Percentiles rank a stretch among this genome's conserved stretches.
These are phyloP conservation scores for Rhizopus sp. DNA, from an alignment of 371 early-diverging fungal genomes.

Conservation along the genomic window DNA sequence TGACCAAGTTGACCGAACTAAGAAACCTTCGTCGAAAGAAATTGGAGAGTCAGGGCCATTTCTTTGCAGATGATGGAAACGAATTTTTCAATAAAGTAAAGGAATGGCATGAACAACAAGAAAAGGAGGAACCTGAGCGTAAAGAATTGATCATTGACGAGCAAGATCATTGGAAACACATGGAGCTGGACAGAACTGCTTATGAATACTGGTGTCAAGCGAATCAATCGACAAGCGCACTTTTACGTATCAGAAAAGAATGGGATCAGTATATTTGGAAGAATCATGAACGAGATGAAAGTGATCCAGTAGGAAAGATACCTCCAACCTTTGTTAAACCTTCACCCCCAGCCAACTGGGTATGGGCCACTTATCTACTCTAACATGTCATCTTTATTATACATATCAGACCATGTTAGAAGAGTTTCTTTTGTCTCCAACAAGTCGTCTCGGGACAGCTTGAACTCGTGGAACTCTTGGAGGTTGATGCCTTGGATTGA, in stretches of 20 bases:
- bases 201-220: slow-evolving; percentile 48
- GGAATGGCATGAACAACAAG: slow-evolving; percentile 27
- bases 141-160: slow-evolving; percentile 21
- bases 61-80: slow-evolving; percentile 52
- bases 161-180: slow-evolving; percentile 33
- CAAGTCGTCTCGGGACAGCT: slow-evolving; percentile 47
- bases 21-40: slow-evolving; percentile 18
- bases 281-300: neutral
- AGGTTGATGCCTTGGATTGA: slow-evolving; percentile 35
- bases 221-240: slow-evolving; percentile 25
- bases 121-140: slow-evolving; percentile 18
- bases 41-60: slow-evolving; percentile 39
- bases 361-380: slow-evolving; percentile 41
- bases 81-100: slow-evolving; percentile 47
- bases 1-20: slow-evolving; percentile 15
- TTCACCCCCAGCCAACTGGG: slow-evolving; percentile 44
- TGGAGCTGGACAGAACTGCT: slow-evolving; percentile 22
- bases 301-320: slow-evolving; percentile 24
- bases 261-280: slow-evolving; percentile 42
- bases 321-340: slow-evolving; percentile 43
- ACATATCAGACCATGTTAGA: slow-evolving; percentile 49
- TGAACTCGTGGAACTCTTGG: slow-evolving; percentile 49
- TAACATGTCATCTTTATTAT: slow-evolving; percentile 26
- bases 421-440: slow-evolving; percentile 51
- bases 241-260: slow-evolving; percentile 30